Evolutionary conservation across 2,329 filamentous ascomycete genomes (phyloP), one percentile per base, ranked within the genome.

Genomic region (Hypoxylon sp.): DNA sequence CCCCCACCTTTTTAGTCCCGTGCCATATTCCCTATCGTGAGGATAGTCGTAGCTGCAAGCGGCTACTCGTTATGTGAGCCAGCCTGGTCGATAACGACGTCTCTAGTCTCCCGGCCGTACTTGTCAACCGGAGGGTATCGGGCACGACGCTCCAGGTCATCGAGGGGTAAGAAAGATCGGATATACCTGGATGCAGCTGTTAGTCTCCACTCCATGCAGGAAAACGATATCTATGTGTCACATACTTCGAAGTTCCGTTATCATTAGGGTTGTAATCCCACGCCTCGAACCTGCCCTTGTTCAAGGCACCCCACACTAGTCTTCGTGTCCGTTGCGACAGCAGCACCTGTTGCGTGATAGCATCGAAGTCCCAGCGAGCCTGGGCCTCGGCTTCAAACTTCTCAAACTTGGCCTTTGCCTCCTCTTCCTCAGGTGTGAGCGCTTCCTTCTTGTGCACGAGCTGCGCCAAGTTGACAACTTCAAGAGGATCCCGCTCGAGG

Each of bases 241-340:
- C 85, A 81, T 82, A 90, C 85, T 91, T 92, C 72, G 88, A 84
- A 53, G 86, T 83, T 27, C 90, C 92, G 75, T 93, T 88, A 72
- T 92, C 89, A 2, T 86, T 82, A 0, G 94, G 94, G 81, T 95
- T 88, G 81, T 91, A 92, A 80, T 98, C 95, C 95, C 95, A 98
- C 77, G 90, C 88, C 42, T 92, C 92, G 73, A 93, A 94, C 37
- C 84, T 84, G 61, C 94, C 95, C 79, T 90, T 82, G 78, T 89
- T 92, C 71, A 98, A 85, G 0, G 95, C 93, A 44, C 88, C 88
- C 90, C 93, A 97, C 27, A 94, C 92, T 7, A 97, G 82, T 56
- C 91, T 88, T 13, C 95, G 88, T 76, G 91, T 90, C 46, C 94
- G 90, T 84, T 98, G 95, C 49, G 91, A 94, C 42, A 85, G 81